Evolutionary conservation across 768 basidiomycete species (phyloP).

Genomic region (Collybia nuda): DNA sequence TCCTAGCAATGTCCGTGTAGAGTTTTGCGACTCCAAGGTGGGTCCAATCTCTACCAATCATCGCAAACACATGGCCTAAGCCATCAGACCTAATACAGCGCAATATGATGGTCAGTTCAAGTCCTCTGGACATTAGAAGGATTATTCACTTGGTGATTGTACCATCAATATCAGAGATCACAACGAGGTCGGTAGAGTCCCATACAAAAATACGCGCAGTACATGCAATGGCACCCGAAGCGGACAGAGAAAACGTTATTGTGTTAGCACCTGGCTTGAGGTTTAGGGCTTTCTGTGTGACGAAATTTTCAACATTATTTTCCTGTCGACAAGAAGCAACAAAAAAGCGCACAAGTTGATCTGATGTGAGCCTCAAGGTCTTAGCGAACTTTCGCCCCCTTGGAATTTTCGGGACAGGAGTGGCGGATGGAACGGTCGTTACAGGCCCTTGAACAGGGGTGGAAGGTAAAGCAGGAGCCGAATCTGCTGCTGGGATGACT

Average conservation of each 20-base stretch:
- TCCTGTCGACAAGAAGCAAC: neutral
- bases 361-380: slow-evolving; percentile 88
- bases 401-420: slow-evolving; percentile 12
- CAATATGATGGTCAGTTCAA: neutral
- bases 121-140: neutral
- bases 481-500: slow-evolving; percentile 23
- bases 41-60: slow-evolving; percentile 98
- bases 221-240: slow-evolving; percentile 79
- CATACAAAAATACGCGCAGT: slow-evolving; percentile 94
- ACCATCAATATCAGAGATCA: slow-evolving; percentile 97
- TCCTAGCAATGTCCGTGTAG: slow-evolving; percentile 92
- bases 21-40: slow-evolving; percentile 96
- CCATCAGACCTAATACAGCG: slow-evolving; percentile 76
- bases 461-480: slow-evolving; percentile 46
- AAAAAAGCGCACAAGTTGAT: slow-evolving; percentile 72
- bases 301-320: too few species aligned
- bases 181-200: slow-evolving; percentile 88
- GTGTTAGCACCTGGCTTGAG: slow-evolving; percentile 87
- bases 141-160: slow-evolving; percentile 90
- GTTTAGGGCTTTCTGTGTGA: slow-evolving; percentile 73
- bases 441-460: slow-evolving; percentile 41
- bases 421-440: slow-evolving; percentile 4
- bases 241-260: slow-evolving; percentile 90
- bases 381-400: slow-evolving; percentile 72
- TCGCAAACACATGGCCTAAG: slow-evolving; percentile 93